Percentiles rank a stretch among this genome's conserved stretches.
Conservation (phyloP, 805 yeast species). For the Candida nemodendra region DNA sequence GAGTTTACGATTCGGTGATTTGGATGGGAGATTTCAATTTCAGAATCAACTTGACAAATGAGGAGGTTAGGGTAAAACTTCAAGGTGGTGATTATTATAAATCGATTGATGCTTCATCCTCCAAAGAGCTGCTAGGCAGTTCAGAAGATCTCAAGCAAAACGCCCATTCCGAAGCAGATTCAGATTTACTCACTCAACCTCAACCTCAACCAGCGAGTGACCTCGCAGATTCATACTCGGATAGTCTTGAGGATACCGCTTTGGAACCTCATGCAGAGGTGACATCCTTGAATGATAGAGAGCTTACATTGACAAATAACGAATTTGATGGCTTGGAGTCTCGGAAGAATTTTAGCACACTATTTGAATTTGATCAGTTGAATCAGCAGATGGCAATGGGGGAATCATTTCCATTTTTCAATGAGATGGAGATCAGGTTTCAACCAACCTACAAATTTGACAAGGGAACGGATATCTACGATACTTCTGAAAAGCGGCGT, state of each 20-base stretch:
- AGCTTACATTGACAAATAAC: slow-evolving; percentile 31
- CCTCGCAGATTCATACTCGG: neutral
- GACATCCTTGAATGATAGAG: neutral
- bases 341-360: slow-evolving; percentile 12
- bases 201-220: neutral
- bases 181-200: neutral
- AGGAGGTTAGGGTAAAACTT: slow-evolving; percentile 52
- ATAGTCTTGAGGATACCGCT: neutral
- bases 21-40: slow-evolving; percentile 96
- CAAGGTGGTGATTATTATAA: neutral
- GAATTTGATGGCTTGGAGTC: slow-evolving; percentile 26
- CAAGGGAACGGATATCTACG: slow-evolving; percentile 78
- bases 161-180: neutral
- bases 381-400: slow-evolving; percentile 71
- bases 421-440: slow-evolving; percentile 76
- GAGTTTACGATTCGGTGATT: slow-evolving; percentile 78
- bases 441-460: slow-evolving; percentile 95
- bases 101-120: neutral
- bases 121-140: neutral
- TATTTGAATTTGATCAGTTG: slow-evolving; percentile 77
- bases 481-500: slow-evolving; percentile 86
- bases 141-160: neutral
- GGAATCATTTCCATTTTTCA: slow-evolving; percentile 76
- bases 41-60: slow-evolving; percentile 70
- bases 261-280: neutral